Percentiles rank a stretch among this genome's conserved stretches.
phyloP scores from a whole-genome alignment of 176 grass and related monocot genomes.

The Hordeum marinum region DNA sequence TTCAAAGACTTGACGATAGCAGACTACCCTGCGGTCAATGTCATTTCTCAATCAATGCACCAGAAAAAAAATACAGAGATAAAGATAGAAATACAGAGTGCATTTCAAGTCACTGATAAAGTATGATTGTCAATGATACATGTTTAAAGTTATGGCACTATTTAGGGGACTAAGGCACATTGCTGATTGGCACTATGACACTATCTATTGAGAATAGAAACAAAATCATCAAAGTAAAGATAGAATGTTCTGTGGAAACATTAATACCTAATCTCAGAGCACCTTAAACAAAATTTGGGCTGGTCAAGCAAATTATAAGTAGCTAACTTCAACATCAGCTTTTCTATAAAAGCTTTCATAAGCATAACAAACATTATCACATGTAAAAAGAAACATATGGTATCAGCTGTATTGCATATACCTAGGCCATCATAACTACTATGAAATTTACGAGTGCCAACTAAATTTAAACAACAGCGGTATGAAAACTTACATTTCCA shows the following conservation, averaged over 20 bases:
- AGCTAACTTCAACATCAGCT: background rate
- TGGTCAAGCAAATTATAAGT: background rate
- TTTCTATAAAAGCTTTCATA: background rate
- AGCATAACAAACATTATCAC: background rate
- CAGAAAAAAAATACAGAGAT: background rate
- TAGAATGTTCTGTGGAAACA: background rate
- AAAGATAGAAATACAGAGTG: background rate
- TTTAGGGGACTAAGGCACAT: background rate
- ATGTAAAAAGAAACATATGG: background rate
- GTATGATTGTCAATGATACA: background rate
- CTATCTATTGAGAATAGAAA: background rate
- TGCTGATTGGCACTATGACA: background rate
- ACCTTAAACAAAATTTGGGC: background rate
- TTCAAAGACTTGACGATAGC: conserved; percentile 53
- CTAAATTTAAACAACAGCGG: conserved; percentile 1
- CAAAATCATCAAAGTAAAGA: background rate
- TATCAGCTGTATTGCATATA: background rate
- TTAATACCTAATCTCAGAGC: background rate
- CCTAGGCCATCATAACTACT: background rate
- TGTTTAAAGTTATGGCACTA: background rate
- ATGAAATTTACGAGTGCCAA: background rate
- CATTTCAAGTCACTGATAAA: background rate
- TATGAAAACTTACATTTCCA: conserved; percentile 57
- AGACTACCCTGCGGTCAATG: conserved; percentile 67
- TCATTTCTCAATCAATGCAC: conserved; percentile 51